Percentiles rank a stretch among this genome's conserved stretches.
Conservation (phyloP, 495 filamentous ascomycete genomes). For the Penicillium cosmopolitanum region DNA sequence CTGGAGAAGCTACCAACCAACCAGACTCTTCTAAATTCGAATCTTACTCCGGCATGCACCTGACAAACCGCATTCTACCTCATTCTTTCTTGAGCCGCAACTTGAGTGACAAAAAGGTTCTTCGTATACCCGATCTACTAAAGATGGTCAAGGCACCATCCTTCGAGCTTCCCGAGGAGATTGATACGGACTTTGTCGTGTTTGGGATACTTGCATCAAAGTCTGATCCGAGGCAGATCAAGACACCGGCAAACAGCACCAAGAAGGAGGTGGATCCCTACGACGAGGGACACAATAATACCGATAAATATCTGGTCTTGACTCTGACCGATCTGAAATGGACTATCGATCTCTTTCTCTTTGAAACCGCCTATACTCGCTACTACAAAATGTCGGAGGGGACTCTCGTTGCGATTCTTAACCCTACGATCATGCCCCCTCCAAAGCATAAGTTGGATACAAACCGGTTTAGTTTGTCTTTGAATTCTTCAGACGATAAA, state of each 20-base stretch:
- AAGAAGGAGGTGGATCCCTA: constrained; percentile 49
- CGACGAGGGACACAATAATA: constrained; percentile 59
- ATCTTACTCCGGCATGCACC: constrained; percentile 80
- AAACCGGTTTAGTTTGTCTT: constrained; percentile 78
- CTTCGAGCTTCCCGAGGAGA: constrained; percentile 84
- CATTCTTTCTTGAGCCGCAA: constrained; percentile 77
- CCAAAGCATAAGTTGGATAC: constrained; percentile 70
- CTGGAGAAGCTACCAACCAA: constrained; percentile 21
- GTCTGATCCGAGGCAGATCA: constrained; percentile 74
- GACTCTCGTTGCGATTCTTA: constrained; percentile 90
- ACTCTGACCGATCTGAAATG: constrained; percentile 85
- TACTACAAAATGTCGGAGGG: constrained; percentile 90
- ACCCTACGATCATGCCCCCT: constrained; percentile 88
- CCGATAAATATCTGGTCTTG: constrained; percentile 87
- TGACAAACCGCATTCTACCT: constrained; percentile 84
- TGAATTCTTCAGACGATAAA: constrained; percentile 83
- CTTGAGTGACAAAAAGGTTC: constrained; percentile 73
- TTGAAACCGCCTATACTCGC: constrained; percentile 84
- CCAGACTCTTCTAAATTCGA: constrained; percentile 67
- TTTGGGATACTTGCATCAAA: constrained; percentile 87
- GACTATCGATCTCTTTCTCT: constrained; percentile 90
- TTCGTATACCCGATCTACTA: constrained; percentile 80
- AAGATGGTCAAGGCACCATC: constrained; percentile 78
- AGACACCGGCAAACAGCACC: constrained; percentile 49
- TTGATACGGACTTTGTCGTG: constrained; percentile 84